Percentiles rank a stretch among this genome's conserved stretches.
These are phyloP conservation scores for Didymella exigua DNA, from an alignment of 2,329 filamentous ascomycete genomes.

Conservation along the genomic window DNA sequence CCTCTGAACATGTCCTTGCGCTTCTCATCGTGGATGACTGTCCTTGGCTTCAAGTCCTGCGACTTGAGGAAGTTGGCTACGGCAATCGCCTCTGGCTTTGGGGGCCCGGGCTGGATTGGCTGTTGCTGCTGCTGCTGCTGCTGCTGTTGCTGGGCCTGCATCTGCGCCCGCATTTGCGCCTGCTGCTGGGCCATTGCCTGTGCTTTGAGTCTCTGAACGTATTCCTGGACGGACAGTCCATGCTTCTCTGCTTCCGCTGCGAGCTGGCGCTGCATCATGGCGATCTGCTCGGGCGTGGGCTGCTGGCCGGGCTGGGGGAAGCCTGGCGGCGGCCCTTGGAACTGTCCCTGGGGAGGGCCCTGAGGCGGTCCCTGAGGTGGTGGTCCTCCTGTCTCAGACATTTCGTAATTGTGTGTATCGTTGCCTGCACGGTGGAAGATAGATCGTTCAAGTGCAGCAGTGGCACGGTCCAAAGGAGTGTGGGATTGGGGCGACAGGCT, in stretches of 20 bases:
- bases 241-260: slow-evolving; percentile 81
- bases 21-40: slow-evolving; percentile 92
- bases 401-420: slow-evolving; percentile 15
- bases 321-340: slow-evolving; percentile 23
- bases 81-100: slow-evolving; percentile 86
- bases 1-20: slow-evolving; percentile 98
- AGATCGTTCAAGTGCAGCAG: not conserved
- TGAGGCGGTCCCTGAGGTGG: slow-evolving; percentile 25
- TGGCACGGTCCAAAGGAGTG: slow-evolving; percentile 10
- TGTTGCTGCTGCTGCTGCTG: slow-evolving; percentile 52
- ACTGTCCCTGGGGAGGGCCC: slow-evolving; percentile 22
- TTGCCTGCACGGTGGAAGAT: not conserved
- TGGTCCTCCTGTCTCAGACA: slow-evolving; percentile 32
- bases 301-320: slow-evolving; percentile 52
- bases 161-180: slow-evolving; percentile 41
- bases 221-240: slow-evolving; percentile 84
- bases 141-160: slow-evolving; percentile 44
- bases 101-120: slow-evolving; percentile 76
- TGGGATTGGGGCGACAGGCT: slow-evolving; percentile 2
- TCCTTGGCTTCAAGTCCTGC: slow-evolving; percentile 86
- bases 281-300: slow-evolving; percentile 83
- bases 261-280: slow-evolving; percentile 80
- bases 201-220: slow-evolving; percentile 64
- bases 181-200: slow-evolving; percentile 64
- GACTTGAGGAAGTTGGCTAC: slow-evolving; percentile 84